Conservation (phyloP, 2,329 filamentous ascomycete species). For the Remersonia thermophila region DNA sequence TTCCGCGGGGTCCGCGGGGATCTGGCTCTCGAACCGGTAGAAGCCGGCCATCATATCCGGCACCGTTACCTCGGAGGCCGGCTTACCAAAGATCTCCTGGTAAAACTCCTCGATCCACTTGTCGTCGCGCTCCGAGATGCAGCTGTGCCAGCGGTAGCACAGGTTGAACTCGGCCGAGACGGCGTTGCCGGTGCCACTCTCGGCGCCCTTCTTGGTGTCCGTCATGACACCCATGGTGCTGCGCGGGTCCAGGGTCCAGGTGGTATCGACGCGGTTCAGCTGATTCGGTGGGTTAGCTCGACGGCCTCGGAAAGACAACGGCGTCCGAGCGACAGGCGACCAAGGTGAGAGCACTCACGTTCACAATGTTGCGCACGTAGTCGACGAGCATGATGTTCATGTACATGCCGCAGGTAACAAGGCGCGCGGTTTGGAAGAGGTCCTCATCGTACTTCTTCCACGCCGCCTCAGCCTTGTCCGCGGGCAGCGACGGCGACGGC, state of each 20-base stretch:
- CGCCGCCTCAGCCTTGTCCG: slow-evolving; percentile 35
- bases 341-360: slow-evolving; percentile 5
- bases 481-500: slow-evolving; percentile 37
- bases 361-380: slow-evolving; percentile 53
- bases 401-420: slow-evolving; percentile 64
- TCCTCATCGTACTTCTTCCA: slow-evolving; percentile 66
- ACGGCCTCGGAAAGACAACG: no score
- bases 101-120: slow-evolving; percentile 67
- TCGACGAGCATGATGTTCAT: slow-evolving; percentile 69
- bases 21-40: slow-evolving; percentile 45
- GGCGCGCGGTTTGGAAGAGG: slow-evolving; percentile 63
- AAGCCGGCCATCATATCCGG: slow-evolving; percentile 51
- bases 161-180: slow-evolving; percentile 85
- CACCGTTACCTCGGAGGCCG: slow-evolving; percentile 42
- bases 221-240: slow-evolving; percentile 48
- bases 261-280: slow-evolving; percentile 57
- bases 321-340: background rate
- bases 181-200: slow-evolving; percentile 65
- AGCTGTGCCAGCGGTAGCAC: slow-evolving; percentile 78
- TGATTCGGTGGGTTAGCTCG: slow-evolving; percentile 8
- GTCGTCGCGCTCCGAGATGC: slow-evolving; percentile 63
- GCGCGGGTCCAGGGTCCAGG: slow-evolving; percentile 71
- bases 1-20: slow-evolving; percentile 54
- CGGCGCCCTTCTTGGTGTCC: slow-evolving; percentile 44
- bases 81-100: slow-evolving; percentile 47